Percentiles rank a stretch among this genome's conserved stretches.
Evolutionary conservation across 164 flowering plant species (phyloP).

Genomic region (Platanus orientalis): DNA sequence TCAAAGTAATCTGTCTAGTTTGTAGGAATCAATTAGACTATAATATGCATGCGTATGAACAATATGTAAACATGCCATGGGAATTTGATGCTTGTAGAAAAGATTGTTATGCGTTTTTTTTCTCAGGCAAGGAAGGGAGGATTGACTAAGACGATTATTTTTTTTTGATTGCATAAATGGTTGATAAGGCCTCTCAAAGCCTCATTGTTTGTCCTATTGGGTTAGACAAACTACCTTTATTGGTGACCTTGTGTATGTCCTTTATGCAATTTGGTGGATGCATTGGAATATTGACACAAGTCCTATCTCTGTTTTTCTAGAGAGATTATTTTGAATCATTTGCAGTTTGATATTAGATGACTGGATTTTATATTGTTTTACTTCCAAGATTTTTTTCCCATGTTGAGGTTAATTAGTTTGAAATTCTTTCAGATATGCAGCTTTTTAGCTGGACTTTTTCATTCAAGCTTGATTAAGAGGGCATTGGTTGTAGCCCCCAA

Average conservation of each 20-base stretch:
- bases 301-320: not conserved
- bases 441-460: slow-evolving; percentile 79
- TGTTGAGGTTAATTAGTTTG: not conserved
- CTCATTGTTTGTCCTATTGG: not conserved
- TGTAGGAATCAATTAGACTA: no score
- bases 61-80: no score
- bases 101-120: no score
- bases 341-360: not conserved
- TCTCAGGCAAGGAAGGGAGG: not conserved
- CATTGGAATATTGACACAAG: not conserved
- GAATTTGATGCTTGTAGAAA: no score
- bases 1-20: no score
- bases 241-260: not conserved
- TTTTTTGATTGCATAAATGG: not conserved
- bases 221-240: no score
- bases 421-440: slow-evolving; percentile 60
- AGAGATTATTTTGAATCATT: no score
- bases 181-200: not conserved
- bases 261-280: not conserved
- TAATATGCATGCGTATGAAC: no score
- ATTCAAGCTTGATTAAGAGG: slow-evolving; percentile 73
- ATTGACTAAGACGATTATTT: not conserved
- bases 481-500: slow-evolving; percentile 90
- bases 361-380: not conserved
- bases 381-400: not conserved